phyloP scores from a whole-genome alignment of 1,284 basidiomycete species.

The Austropuccinia psidii region DNA sequence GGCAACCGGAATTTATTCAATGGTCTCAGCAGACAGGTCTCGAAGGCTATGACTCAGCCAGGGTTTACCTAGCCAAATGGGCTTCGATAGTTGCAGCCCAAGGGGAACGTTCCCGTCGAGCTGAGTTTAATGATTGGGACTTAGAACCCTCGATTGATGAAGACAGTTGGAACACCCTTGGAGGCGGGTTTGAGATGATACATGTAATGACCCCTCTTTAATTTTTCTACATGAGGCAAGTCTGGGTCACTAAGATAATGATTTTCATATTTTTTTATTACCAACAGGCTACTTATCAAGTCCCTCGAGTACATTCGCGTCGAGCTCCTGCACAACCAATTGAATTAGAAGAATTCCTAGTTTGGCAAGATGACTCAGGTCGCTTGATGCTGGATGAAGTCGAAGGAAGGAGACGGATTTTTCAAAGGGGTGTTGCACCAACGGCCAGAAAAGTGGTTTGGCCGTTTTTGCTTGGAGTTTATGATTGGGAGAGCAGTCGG shows the following conservation, averaged over 20 bases:
- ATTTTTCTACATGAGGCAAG: not conserved
- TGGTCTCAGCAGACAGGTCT: constrained; percentile 38
- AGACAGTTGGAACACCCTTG: not conserved
- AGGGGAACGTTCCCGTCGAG: constrained; percentile 43
- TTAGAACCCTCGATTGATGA: not conserved
- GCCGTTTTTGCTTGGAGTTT: constrained; percentile 80
- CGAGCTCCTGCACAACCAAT: constrained; percentile 61
- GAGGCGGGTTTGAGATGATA: constrained; percentile 29
- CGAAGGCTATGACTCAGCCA: constrained; percentile 70
- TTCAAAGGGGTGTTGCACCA: constrained; percentile 59
- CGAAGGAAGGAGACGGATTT: constrained; percentile 66
- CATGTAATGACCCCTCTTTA: not conserved
- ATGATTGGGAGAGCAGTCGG: constrained; percentile 60
- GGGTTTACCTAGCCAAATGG: constrained; percentile 95
- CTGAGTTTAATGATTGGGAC: constrained; percentile 34
- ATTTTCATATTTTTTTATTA: constrained; percentile 40
- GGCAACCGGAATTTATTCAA: constrained; percentile 36
- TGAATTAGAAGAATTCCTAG: constrained; percentile 60
- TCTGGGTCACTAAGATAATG: not conserved
- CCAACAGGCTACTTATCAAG: constrained; percentile 61
- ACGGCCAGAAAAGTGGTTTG: constrained; percentile 64
- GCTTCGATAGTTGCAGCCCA: constrained; percentile 69
- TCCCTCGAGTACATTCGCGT: constrained; percentile 66
- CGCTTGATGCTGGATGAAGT: constrained; percentile 59
- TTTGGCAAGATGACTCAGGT: constrained; percentile 65